These are phyloP conservation scores for Kodamaea neixiangensis DNA, from an alignment of 805 yeast genomes.

Conservation along the genomic window DNA sequence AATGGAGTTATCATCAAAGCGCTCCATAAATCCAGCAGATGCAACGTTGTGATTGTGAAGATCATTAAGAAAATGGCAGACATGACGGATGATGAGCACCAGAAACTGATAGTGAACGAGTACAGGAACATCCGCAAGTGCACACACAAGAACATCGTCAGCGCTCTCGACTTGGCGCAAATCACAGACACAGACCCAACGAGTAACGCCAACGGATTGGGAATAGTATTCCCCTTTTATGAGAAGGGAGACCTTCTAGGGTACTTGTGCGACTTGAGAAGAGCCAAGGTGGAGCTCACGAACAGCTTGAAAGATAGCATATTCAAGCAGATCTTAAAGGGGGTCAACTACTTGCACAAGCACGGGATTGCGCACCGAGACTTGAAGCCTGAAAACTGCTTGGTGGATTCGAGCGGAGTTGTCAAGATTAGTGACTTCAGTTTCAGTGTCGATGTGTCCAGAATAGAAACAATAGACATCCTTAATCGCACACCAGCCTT, in stretches of 20 bases:
- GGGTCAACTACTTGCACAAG: conserved; percentile 46
- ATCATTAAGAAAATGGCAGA: conserved; percentile 24
- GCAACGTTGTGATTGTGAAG: conserved; percentile 31
- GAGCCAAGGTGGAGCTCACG: conserved; percentile 30
- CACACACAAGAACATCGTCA: conserved; percentile 30
- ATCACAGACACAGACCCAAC: conserved; percentile 11
- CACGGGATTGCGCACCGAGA: conserved; percentile 51
- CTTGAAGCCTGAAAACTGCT: conserved; percentile 55
- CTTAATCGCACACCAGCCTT: conserved; percentile 19
- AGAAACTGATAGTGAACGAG: conserved; percentile 21
- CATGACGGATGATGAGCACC: conserved; percentile 18
- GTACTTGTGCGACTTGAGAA: conserved; percentile 41
- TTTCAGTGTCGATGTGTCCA: conserved; percentile 33
- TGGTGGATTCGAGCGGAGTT: conserved; percentile 47
- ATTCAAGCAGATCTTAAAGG: conserved; percentile 48
- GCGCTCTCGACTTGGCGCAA: conserved; percentile 27
- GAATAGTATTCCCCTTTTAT: conserved; percentile 45
- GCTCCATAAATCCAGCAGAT: conserved; percentile 19
- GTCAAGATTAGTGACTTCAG: conserved; percentile 55
- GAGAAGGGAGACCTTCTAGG: conserved; percentile 51
- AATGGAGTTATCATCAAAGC: conserved; percentile 42
- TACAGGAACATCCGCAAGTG: conserved; percentile 30
- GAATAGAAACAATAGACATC: conserved; percentile 26
- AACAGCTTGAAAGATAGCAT: conserved; percentile 44
- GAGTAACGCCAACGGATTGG: conserved; percentile 18